Conservation (phyloP, 805 yeast genomes). For the Metschnikowia similis region DNA sequence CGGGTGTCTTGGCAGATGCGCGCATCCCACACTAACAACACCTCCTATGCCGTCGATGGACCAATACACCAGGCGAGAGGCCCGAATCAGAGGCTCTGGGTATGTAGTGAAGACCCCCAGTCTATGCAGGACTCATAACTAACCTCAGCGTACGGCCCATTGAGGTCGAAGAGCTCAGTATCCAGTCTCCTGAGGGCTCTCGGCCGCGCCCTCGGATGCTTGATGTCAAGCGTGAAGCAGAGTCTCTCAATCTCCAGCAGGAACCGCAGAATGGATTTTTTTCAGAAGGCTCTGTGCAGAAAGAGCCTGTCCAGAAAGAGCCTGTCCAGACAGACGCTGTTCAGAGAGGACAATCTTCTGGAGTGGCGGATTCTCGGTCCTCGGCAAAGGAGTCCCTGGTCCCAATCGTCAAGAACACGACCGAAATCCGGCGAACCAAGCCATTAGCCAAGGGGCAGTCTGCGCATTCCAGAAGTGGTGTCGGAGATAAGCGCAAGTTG, state of each 20-base stretch:
- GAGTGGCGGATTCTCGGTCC: no score
- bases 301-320: no score
- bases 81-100: conserved; percentile 41
- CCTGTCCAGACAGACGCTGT: no score
- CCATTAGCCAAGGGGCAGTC: neutral
- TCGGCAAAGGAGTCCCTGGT: no score
- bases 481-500: conserved; percentile 8
- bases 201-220: no score
- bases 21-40: neutral
- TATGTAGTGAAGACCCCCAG: conserved; percentile 18
- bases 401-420: no score
- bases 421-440: neutral
- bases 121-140: conserved; percentile 5
- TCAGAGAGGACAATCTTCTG: no score
- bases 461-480: neutral
- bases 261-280: no score
- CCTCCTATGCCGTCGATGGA: conserved; percentile 3
- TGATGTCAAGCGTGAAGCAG: neutral
- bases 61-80: conserved; percentile 21
- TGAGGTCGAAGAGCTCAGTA: conserved; percentile 17
- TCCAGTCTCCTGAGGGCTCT: conserved; percentile 7
- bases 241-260: neutral
- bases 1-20: neutral
- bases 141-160: conserved; percentile 18
- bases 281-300: no score